These are phyloP conservation scores for Schoenoplectus triqueter DNA, from an alignment of 202 grass and related monocot genomes.

Conservation along the genomic window DNA sequence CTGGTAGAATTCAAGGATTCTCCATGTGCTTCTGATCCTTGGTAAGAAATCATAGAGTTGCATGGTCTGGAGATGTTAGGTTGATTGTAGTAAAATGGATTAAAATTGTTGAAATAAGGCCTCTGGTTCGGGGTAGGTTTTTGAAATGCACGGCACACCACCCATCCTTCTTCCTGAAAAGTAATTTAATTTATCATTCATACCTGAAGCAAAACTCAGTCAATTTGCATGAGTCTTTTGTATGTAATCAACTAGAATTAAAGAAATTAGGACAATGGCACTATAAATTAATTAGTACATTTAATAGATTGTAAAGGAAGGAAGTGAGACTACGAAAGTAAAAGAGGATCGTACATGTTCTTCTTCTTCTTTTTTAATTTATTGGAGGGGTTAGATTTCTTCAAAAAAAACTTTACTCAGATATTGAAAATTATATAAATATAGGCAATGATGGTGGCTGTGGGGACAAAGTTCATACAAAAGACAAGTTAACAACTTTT, in stretches of 20 bases:
- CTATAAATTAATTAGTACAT: neutral
- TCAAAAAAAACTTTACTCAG: neutral
- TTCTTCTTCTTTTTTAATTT: neutral
- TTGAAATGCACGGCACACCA: constrained; percentile 85
- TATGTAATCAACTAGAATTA: neutral
- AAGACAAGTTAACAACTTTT: neutral
- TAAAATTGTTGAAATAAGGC: constrained; percentile 44
- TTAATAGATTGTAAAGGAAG: neutral
- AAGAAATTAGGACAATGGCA: neutral
- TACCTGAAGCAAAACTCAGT: neutral
- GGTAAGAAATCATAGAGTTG: constrained; percentile 26
- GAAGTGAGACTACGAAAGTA: neutral
- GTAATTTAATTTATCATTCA: neutral
- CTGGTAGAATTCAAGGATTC: constrained; percentile 16
- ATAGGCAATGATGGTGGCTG: neutral
- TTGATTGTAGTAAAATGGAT: constrained; percentile 36
- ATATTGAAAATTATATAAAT: constrained; percentile 9
- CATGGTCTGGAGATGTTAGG: constrained; percentile 18
- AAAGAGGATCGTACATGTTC: constrained; percentile 7
- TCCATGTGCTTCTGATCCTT: neutral
- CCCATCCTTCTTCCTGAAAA: constrained; percentile 91
- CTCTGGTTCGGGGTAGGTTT: constrained; percentile 79
- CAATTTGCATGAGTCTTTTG: neutral
- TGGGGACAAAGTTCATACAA: neutral
- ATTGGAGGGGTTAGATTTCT: neutral